Evolutionary conservation across 805 yeast genomes (phyloP), one percentile per base, ranked within the genome.

Genomic region (Saturnispora besseyi): DNA sequence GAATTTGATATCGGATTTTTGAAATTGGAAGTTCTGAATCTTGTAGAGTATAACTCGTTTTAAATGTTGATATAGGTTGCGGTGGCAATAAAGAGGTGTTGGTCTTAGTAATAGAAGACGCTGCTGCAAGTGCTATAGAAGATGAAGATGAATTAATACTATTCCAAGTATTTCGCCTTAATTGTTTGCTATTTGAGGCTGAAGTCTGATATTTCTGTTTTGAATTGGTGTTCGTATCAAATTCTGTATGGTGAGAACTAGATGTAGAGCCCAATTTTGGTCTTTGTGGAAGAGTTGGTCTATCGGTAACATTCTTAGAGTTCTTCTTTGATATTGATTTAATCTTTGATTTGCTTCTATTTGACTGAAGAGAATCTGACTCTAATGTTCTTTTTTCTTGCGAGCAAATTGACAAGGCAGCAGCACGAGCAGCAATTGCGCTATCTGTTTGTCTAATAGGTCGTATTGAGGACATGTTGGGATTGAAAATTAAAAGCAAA

Each of bases 71-170:
- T 7, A 24, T 15, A n/a, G 32, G 34, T 41, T n/a, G 66, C 5
- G 46, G 58, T 9, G 52, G 55, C 62, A 66, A 61, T 30, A 57
- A 49, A 4, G 53, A 34, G 3, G 71, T 68, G 11, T 57, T 64
- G 3, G 59, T 42, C 44, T 60, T 62, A 9, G 69, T 67, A n/a
- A 66, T 65, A n/a, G 60, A 31, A 3, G 67, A 56, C 0, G 71
- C 71, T 4, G 71, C 71, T 2, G 68, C 68, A 12, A 67, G 42
- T 2, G 71, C 71, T 9, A 60, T 58, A 0, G 62, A 53, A 1
- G 70, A 66, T 24, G 67, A 62, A 9, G 56, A 47, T 11, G 50
- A 57, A 46, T 62, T 64, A 7, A 64, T 49, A 5, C 58, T 48
- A 46, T 65, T 58, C 68, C 68, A 65, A 0, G 60, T 57, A 24